Percentiles rank a stretch among this genome's conserved stretches.
These are phyloP conservation scores for Amphibolis antarctica DNA, from an alignment of 106 monocot species.

Conservation along the genomic window DNA sequence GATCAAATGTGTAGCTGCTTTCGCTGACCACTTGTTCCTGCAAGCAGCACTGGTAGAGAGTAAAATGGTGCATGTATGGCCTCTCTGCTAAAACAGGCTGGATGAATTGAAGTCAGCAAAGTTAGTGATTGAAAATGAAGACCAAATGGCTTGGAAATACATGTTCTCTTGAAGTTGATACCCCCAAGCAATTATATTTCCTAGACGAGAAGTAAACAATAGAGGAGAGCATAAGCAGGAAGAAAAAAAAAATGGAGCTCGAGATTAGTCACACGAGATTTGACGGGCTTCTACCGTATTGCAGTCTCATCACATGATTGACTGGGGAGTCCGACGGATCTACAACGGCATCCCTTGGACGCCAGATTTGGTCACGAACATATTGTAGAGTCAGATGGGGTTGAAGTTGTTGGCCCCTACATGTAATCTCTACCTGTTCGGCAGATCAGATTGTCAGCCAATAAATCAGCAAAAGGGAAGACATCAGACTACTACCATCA, in stretches of 20 bases:
- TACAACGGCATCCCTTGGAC: not conserved
- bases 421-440: slow-evolving; percentile 40
- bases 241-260: not conserved
- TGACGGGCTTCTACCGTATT: slow-evolving; percentile 17
- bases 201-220: not conserved
- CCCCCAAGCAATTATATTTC: slow-evolving; percentile 1
- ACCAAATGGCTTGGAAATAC: slow-evolving; percentile 4
- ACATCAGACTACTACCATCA: not conserved
- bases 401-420: slow-evolving; percentile 54
- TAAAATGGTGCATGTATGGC: not conserved
- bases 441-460: no score
- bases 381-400: slow-evolving; percentile 48
- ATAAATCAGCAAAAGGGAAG: not conserved
- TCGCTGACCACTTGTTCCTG: no score
- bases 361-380: slow-evolving; percentile 63
- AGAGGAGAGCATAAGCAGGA: not conserved
- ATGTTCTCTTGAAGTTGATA: not conserved
- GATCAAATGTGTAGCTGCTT: no score
- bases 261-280: not conserved
- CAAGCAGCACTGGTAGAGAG: no score
- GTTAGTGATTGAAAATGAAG: slow-evolving; percentile 1
- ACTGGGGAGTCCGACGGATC: slow-evolving; percentile 2
- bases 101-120: not conserved
- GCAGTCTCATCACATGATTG: slow-evolving; percentile 24
- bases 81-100: not conserved